Conservation (phyloP, 2,329 filamentous ascomycete genomes). For the Epichloe sp. region DNA sequence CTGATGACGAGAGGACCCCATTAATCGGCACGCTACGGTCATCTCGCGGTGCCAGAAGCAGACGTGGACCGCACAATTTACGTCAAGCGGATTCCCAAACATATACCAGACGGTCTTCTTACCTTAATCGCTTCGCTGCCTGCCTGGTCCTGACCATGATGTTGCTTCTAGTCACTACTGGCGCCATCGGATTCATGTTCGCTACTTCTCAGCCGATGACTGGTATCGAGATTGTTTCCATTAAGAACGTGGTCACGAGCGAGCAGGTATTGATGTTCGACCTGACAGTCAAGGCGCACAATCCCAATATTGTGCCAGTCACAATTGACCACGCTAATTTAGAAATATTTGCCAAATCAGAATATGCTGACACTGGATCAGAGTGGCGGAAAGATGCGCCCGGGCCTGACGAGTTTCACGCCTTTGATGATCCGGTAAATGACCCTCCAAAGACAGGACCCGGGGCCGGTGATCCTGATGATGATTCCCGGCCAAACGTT, state of each 20-base stretch:
- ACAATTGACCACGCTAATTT: conserved; percentile 77
- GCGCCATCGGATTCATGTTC: conserved; percentile 77
- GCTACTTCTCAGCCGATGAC: conserved; percentile 79
- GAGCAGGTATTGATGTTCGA: conserved; percentile 95
- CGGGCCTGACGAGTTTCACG: conserved; percentile 14
- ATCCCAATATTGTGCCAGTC: conserved; percentile 85
- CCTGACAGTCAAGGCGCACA: conserved; percentile 73
- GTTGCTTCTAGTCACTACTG: conserved; percentile 69
- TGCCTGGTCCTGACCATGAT: conserved; percentile 76
- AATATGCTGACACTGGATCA: conserved; percentile 61
- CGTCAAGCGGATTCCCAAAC: conserved; percentile 64
- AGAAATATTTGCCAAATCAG: conserved; percentile 89
- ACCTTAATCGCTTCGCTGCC: conserved; percentile 65
- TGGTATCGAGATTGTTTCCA: conserved; percentile 63
- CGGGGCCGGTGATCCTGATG: conserved; percentile 40
- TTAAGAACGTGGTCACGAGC: conserved; percentile 82
- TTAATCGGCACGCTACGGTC: conserved; percentile 53
- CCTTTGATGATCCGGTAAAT: conserved; percentile 20
- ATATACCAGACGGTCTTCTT: conserved; percentile 47
- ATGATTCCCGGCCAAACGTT: conserved; percentile 60
- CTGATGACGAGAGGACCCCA: conserved; percentile 80
- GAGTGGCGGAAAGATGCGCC: conserved; percentile 40
- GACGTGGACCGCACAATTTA: conserved; percentile 41
- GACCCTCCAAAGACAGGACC: conserved; percentile 26
- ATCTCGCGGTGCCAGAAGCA: conserved; percentile 40